Base-by-base conservation (phyloP, 306 rosid genomes). In the Sicyos baderoa region DNA sequence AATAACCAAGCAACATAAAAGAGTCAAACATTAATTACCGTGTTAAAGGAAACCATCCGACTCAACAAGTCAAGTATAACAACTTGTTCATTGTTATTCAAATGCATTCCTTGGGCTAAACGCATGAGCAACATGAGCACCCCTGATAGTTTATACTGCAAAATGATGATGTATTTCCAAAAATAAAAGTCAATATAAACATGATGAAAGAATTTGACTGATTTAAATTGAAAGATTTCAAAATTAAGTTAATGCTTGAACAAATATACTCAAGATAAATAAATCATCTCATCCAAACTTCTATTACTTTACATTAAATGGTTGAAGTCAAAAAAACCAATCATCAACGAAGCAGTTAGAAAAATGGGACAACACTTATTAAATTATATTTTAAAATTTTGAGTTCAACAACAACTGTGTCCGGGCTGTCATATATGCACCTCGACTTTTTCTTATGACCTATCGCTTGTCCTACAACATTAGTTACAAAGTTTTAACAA, bases 31-130 rank as follows among this genome's bases (percentile, higher is more conserved):
- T 22, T 72, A 81, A 81, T 79, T 89, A 93, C 98, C 79, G 75
- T 84, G 77, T 86, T 89, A 76, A 80, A 86, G 68, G 91, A 84
- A 56, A 84, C 87, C 88, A 93, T 83, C 79, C 91, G 85, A 76
- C 85, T 82, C 75, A 93, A 81, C 64, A 93, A 86, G 76, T 89
- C 95, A 85, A 93, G 89, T 61, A 86, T 85, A 77, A 72, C 79
- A 82, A 74, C 82, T 80, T 89, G 95, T 51, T 83, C 93, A 80
- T 76, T 79, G 76, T 70, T 81, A 58, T 85, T 79, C 68, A 82
- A 60, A 76, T 83, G 79, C 80, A 76, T 74, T 52, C 82, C 87
- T 83, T 87, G 96, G 45, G 91, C 87, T 84, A 92, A 78, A 75
- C 76, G 93, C 83, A 89, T 79, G 76, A 92, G 89, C 78, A 92